Percentiles rank a stretch among this genome's conserved stretches.
Conservation (phyloP, 495 filamentous ascomycete genomes). For the Xylaria curta region DNA sequence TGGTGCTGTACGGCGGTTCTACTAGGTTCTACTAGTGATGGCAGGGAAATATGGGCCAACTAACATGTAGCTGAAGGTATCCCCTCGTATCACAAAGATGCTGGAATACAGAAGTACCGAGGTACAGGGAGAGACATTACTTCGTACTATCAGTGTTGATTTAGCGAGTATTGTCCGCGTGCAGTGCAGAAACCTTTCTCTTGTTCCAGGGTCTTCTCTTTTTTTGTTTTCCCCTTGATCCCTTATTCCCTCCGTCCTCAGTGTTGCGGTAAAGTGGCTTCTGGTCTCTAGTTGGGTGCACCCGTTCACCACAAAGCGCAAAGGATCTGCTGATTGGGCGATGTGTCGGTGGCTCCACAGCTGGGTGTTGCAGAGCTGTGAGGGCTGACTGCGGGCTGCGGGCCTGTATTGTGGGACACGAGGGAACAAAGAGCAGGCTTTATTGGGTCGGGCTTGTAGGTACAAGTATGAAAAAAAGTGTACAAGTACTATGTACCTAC, state of each 20-base stretch:
- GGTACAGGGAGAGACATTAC: background rate
- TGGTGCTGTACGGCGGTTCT: slow-evolving; percentile 2
- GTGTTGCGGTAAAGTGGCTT: slow-evolving; percentile 4
- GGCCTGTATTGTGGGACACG: slow-evolving; percentile 8
- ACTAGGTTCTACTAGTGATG: background rate
- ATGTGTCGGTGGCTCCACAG: background rate
- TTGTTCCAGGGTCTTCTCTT: background rate
- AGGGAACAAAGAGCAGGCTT: slow-evolving; percentile 2
- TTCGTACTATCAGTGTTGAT: background rate
- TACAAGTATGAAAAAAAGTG: too few relatives aligned
- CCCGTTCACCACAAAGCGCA: slow-evolving; percentile 7
- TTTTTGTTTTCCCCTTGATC: background rate
- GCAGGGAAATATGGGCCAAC: background rate
- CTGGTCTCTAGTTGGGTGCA: slow-evolving; percentile 11
- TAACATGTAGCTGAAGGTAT: background rate
- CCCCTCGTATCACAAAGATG: background rate
- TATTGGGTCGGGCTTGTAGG: background rate
- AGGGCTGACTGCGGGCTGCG: background rate
- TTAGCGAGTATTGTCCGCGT: slow-evolving; percentile 11
- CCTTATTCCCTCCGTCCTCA: background rate
- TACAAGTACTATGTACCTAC: too few relatives aligned
- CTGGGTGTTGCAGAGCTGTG: slow-evolving; percentile 18
- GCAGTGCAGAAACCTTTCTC: background rate
- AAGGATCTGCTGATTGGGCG: slow-evolving; percentile 17
- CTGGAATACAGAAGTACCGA: background rate